phyloP scores from a whole-genome alignment of 345 rosid genomes.

The Carallia pectinifolia region DNA sequence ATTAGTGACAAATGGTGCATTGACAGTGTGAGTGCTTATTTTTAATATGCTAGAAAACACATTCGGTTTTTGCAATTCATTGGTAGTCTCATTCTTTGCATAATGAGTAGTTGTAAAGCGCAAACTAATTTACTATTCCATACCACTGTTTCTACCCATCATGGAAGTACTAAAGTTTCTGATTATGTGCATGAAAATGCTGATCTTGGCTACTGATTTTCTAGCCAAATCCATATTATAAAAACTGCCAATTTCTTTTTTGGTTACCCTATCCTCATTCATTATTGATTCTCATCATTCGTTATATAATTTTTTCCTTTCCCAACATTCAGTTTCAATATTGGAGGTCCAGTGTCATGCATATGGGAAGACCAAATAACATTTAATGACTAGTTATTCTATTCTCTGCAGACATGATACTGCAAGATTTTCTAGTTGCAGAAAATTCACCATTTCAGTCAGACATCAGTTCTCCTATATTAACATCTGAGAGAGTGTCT shows the following conservation, averaged over 20 bases:
- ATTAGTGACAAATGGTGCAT: too few relatives aligned
- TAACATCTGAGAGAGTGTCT: constrained; percentile 66
- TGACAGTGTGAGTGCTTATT: too few relatives aligned
- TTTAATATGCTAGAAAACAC: too few relatives aligned
- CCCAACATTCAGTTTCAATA: neutral
- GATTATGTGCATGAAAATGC: neutral
- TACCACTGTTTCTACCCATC: neutral
- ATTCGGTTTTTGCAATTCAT: neutral
- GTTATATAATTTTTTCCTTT: neutral
- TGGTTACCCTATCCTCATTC: neutral
- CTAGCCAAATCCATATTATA: too few relatives aligned
- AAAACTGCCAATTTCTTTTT: neutral
- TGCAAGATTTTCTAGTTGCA: constrained; percentile 87
- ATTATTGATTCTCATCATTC: neutral
- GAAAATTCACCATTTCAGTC: constrained; percentile 83
- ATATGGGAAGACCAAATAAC: neutral
- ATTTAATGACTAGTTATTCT: constrained; percentile 11
- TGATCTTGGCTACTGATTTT: neutral
- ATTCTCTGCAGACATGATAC: constrained; percentile 63
- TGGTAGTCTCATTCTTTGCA: neutral
- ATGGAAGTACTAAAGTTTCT: neutral
- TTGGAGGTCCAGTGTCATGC: neutral
- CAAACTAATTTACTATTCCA: neutral
- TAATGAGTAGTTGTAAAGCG: neutral
- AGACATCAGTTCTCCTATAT: constrained; percentile 57